Evolutionary conservation across 164 flowering plant species (phyloP).

Genomic region (Liquidambar formosana): DNA sequence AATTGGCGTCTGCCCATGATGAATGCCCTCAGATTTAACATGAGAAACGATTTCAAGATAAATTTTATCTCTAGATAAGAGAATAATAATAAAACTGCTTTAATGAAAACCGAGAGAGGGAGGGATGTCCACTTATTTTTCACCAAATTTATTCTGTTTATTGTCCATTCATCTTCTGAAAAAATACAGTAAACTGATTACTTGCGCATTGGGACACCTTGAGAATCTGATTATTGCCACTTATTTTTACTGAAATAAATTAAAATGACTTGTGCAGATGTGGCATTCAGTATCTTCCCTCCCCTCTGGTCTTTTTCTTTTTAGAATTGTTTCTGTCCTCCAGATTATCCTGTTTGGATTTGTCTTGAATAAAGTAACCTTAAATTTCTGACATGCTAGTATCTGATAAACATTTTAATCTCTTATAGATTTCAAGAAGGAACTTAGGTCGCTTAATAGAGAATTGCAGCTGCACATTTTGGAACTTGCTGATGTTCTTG

Average conservation of each 20-base stretch:
- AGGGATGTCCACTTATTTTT: no score
- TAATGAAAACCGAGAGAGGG: no score
- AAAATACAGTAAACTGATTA: neutral
- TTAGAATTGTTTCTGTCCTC: no score
- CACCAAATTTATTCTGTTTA: no score
- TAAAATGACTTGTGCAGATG: neutral
- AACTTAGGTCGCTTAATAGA: constrained; percentile 74
- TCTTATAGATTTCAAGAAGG: constrained; percentile 76
- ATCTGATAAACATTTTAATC: neutral
- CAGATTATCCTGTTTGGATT: neutral
- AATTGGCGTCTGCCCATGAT: no score
- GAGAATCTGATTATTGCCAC: neutral
- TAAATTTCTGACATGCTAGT: neutral
- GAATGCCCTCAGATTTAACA: no score
- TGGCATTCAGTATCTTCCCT: neutral
- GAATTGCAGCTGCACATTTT: constrained; percentile 84
- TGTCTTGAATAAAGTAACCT: neutral
- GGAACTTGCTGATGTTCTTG: constrained; percentile 95
- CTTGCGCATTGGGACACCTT: neutral
- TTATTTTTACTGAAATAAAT: neutral
- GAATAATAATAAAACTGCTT: no score
- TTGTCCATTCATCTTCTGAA: neutral
- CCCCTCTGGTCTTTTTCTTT: no score
- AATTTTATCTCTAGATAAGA: no score
- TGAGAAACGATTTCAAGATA: no score